A percentile compares a stretch with the other conserved stretches of the same genome.
Evolutionary conservation across 345 rosid genomes (phyloP).

Genomic region (Sonneratia alba): DNA sequence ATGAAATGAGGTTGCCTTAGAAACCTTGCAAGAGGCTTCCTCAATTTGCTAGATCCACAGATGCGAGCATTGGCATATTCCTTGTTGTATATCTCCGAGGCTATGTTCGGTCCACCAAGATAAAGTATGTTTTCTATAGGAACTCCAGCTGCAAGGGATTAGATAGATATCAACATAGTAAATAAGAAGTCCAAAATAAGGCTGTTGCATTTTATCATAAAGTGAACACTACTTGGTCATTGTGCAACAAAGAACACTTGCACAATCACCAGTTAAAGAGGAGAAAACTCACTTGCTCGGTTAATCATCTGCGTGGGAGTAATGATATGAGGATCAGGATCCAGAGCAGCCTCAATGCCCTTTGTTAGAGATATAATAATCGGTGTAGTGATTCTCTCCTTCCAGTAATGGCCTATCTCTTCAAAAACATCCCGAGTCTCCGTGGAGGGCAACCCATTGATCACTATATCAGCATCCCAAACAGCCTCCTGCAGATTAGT

Average conservation of each 20-base stretch:
- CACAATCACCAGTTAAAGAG: background rate
- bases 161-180: background rate
- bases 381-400: constrained; percentile 60
- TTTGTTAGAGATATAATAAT: constrained; percentile 63
- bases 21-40: constrained; percentile 61
- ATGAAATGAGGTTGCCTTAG: constrained; percentile 68
- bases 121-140: constrained; percentile 60
- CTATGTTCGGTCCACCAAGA: constrained; percentile 81
- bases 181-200: background rate
- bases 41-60: constrained; percentile 70
- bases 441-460: constrained; percentile 72
- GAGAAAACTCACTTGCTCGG: constrained; percentile 45
- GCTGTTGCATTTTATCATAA: background rate
- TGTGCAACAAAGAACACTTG: background rate
- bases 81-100: constrained; percentile 66
- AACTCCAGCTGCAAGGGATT: constrained; percentile 44
- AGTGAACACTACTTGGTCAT: background rate
- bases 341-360: constrained; percentile 73
- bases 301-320: constrained; percentile 75
- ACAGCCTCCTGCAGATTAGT: constrained; percentile 77
- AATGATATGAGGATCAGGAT: constrained; percentile 59
- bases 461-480: constrained; percentile 77
- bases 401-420: constrained; percentile 62
- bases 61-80: constrained; percentile 82
- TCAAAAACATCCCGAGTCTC: constrained; percentile 57